A percentile compares a stretch with the other conserved stretches of the same genome.
phyloP scores from a whole-genome alignment of 345 rosid genomes.

The Rhodamnia argentea region DNA sequence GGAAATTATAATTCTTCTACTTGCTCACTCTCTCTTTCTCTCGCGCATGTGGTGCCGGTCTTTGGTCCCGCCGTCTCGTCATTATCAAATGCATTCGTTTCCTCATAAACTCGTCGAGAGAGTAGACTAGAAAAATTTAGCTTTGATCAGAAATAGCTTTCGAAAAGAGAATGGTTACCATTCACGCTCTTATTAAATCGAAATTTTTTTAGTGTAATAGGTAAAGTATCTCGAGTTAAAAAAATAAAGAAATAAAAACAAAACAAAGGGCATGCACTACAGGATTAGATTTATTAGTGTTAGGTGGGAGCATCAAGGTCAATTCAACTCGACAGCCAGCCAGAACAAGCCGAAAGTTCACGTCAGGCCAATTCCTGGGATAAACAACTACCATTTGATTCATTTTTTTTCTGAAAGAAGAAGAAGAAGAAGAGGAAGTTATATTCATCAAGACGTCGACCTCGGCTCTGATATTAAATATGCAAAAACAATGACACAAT shows the following conservation, averaged over 20 bases:
- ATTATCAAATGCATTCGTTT: too few species aligned
- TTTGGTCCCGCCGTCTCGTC: too few species aligned
- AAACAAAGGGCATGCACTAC: background rate
- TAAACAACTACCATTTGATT: background rate
- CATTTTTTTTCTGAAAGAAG: background rate
- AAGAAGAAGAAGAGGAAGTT: too few species aligned
- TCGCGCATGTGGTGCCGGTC: too few species aligned
- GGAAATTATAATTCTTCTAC: too few species aligned
- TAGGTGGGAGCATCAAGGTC: background rate
- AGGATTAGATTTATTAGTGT: background rate
- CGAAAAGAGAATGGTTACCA: too few species aligned
- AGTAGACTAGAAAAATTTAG: too few species aligned
- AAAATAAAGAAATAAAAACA: background rate
- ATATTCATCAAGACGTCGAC: background rate
- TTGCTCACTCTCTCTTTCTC: too few species aligned
- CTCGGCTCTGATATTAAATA: background rate
- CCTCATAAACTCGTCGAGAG: too few species aligned
- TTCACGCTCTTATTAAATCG: too few species aligned
- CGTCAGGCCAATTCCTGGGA: background rate
- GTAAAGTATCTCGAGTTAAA: background rate
- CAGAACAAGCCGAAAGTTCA: background rate
- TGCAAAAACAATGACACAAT: background rate
- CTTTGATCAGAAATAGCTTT: too few species aligned
- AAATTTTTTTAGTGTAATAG: too few species aligned
- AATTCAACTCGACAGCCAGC: background rate